These are phyloP conservation scores for Venturia effusa DNA, from an alignment of 2,329 filamentous ascomycete genomes.

Conservation along the genomic window DNA sequence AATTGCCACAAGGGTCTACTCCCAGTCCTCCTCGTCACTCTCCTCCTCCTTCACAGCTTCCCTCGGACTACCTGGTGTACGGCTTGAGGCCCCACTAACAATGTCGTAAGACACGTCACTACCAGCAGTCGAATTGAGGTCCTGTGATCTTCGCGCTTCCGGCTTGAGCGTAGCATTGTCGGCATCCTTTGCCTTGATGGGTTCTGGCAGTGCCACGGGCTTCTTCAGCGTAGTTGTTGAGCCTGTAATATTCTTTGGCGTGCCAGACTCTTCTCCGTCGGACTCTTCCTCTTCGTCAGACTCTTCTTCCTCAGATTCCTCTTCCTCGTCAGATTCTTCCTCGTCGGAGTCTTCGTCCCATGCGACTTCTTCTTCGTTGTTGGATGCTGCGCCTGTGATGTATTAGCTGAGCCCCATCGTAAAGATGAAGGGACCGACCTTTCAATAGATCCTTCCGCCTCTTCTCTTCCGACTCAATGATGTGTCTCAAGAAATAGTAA, in stretches of 20 bases:
- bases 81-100: slow-evolving; percentile 56
- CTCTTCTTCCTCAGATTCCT: slow-evolving; percentile 44
- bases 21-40: slow-evolving; percentile 63
- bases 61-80: slow-evolving; percentile 57
- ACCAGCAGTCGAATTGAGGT: slow-evolving; percentile 52
- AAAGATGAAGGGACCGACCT: slow-evolving; percentile 43
- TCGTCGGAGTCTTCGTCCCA: slow-evolving; percentile 72
- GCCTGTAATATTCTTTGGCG: slow-evolving; percentile 13
- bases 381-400: slow-evolving; percentile 49
- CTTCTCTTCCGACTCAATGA: slow-evolving; percentile 87
- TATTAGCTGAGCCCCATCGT: slow-evolving; percentile 18
- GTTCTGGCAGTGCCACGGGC: slow-evolving; percentile 18
- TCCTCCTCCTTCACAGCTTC: slow-evolving; percentile 39
- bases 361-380: slow-evolving; percentile 60
- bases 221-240: slow-evolving; percentile 13
- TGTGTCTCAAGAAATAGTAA: slow-evolving; percentile 89
- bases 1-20: slow-evolving; percentile 33
- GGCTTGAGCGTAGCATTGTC: slow-evolving; percentile 30
- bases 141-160: slow-evolving; percentile 24
- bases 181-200: slow-evolving; percentile 22
- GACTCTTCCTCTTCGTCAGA: slow-evolving; percentile 54
- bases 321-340: slow-evolving; percentile 52
- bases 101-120: slow-evolving; percentile 96
- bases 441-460: slow-evolving; percentile 81
- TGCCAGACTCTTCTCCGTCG: slow-evolving; percentile 14